A percentile compares a stretch with the other conserved stretches of the same genome.
Evolutionary conservation across 352 stramenopile species (phyloP).

Genomic region (Phytopythium oedochilum): DNA sequence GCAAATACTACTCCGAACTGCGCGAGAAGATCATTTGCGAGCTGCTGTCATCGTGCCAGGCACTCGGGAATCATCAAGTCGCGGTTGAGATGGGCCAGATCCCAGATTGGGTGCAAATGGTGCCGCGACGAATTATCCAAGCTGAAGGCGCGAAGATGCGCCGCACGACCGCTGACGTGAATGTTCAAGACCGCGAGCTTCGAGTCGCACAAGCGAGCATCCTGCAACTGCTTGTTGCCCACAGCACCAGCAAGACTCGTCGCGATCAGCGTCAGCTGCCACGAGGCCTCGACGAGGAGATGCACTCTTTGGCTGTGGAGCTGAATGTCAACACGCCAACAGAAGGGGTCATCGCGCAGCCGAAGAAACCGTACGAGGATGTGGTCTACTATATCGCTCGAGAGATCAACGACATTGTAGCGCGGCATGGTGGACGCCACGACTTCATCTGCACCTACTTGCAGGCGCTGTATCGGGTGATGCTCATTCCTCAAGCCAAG

Average conservation of each 20-base stretch:
- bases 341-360: constrained; percentile 61
- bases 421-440: constrained; percentile 49
- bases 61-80: constrained; percentile 64
- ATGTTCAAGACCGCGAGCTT: constrained; percentile 64
- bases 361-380: constrained; percentile 78
- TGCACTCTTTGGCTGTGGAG: constrained; percentile 70
- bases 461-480: constrained; percentile 67
- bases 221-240: constrained; percentile 45
- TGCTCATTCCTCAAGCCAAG: constrained; percentile 54
- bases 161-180: constrained; percentile 29
- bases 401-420: constrained; percentile 68
- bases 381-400: constrained; percentile 54
- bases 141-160: constrained; percentile 51
- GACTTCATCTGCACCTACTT: constrained; percentile 72
- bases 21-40: constrained; percentile 76
- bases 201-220: constrained; percentile 61
- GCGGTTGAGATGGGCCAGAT: constrained; percentile 44
- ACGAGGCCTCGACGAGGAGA: constrained; percentile 62
- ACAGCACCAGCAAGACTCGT: constrained; percentile 62
- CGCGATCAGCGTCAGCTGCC: constrained; percentile 58
- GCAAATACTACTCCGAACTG: constrained; percentile 61
- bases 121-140: constrained; percentile 70
- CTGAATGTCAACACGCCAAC: constrained; percentile 78
- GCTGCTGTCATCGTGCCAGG: constrained; percentile 68
- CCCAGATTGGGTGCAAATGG: constrained; percentile 58